Base-by-base conservation (phyloP, 2,329 filamentous ascomycete genomes). In the Fusarium gaditjirri region DNA sequence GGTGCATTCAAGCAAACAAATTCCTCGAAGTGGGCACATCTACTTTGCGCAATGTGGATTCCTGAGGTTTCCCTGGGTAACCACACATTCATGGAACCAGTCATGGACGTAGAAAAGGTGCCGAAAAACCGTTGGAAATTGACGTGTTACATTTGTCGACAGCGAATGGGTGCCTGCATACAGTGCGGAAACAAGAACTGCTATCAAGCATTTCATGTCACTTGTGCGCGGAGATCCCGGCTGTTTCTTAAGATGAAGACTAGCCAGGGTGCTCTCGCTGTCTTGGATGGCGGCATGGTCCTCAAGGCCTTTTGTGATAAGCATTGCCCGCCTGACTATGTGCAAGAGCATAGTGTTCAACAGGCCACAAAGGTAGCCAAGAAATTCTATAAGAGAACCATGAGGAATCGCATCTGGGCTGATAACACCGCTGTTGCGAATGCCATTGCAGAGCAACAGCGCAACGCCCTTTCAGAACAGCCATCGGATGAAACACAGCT, bases 1-100 rank as follows among this genome's bases (percentile, higher is more conserved):
- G 96, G 96, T 19, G 96, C 96, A 6, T 99, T 99, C 85, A 99
- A 99, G 81, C 96, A 98, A 82, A 98, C 96, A 2, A 98, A 94
- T 73, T 93, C 94, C 5, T 94, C 95, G 6, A 96, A 97, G 83
- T 99, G 96, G 96, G 94, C 95, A 31, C 96, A 99, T 86, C 84
- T 99, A 16, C 89, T 99, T 13, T 99, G 96, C 79, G 94, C 96
- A 36, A 96, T 98, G 85, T 99, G 96, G 96, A 98, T 99, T 76
- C 96, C 96, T 0, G 96, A 99, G 83, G 94, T 98, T 11, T 95
- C 94, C 8, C 89, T 99, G 54, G 96, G 95, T 19, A 99, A 99
- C 78, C 93, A 94, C 69, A 97, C 95, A 12, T 96, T 98, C 80
- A 98, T 98, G 94, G 96, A 99, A 78, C 96, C 96, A 1, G 94